Base-by-base conservation (phyloP, 768 basidiomycete species). In the Boletus coccyginus region DNA sequence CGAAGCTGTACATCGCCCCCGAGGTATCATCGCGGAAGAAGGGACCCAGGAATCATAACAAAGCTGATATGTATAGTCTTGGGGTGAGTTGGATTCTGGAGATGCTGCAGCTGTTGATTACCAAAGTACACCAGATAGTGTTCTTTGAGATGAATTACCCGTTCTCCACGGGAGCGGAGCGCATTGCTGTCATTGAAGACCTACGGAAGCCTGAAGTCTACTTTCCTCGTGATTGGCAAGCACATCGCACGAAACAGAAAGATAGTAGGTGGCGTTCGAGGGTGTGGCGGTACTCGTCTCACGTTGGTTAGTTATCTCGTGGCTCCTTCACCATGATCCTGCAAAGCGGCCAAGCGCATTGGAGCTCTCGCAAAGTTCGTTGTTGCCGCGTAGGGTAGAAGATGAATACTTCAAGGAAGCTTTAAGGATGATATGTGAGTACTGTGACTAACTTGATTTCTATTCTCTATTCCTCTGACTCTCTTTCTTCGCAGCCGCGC, bases 61-160 rank as follows among this genome's bases (percentile, higher is more conserved):
- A 95, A 65, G 94, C 93, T 0, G 95, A 98, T 64, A 87, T 98
- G 81, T 98, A 95, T 68, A 94, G 92, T 69, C 81, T 96, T 11
- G 95, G 94, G 24, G 92, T 93, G 67, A 50, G 86, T 77, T 47
- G 13, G 19, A 36, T 41, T 50, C n/a, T 5, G 14, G 3, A 7
- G 9, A 10, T 12, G 21, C 16, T 13, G 17, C 52, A 16, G 14
- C 21, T 11, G n/a, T 39, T 19, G n/a, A 27, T 42, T 14, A 52
- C 42, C 5, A 12, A 57, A 43, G 29, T 39, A 56, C 36, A 27
- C 21, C 58, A 94, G 92, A 86, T 98, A 61, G 94, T 97, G 14
- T 97, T 97, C 73, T 97, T 98, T 65, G 95, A 98, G 75, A 96
- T 97, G 94, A 94, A 92, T 70, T 92, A 87, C 71, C 65, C 75